Evolutionary conservation across 2,329 filamentous ascomycete species (phyloP), one percentile per base, ranked within the genome.

Genomic region (Neophaeococcomyces aloes): DNA sequence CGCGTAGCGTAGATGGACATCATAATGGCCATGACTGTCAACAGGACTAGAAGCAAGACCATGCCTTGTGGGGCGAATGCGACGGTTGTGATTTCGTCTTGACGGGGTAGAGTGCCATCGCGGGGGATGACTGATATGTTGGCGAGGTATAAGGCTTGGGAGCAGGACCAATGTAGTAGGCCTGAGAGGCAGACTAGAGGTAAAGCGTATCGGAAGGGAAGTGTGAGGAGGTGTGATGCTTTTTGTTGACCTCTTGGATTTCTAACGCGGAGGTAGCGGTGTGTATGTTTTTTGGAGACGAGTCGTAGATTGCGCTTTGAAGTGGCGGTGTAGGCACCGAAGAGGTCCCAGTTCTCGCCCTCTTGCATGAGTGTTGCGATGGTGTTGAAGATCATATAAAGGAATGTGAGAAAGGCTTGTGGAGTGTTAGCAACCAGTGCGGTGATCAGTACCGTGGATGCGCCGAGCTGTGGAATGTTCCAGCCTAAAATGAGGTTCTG

Each of bases 161-260:
- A 74, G 3, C 70, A 58, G 4, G 73, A 56, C 69, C 69, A 74
- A 49, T 74, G 69, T 42, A 72, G 54, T 1, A 68, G 3, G 1
- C 55, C 60, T 1, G 59, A 63, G 2, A 52, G 48, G 0, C 53
- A 46, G 1, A 65, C 55, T 1, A 71, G 51, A 0, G 68, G 64
- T 0, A 72, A 40, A 0, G 61, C 62, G 43, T 69, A 74, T 13
- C 58, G 58, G 29, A 66, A 63, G 1, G 70, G 70, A 2, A 75
- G 49, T 2, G 61, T 62, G 8, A 74, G 63, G 36, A 63, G 68
- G 47, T 69, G 70, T 3, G 59, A 68, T 0, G 60, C 63, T 3
- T 65, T 57, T 50, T 74, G 69, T 1, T 56, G 52, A 1, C 62
- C 63, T 1, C 45, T 42, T 0, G 65, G 67, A 29, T 57, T 51